Evolutionary conservation across 2,329 filamentous ascomycete genomes (phyloP).

Genomic region (Verticillium albo-atrum): DNA sequence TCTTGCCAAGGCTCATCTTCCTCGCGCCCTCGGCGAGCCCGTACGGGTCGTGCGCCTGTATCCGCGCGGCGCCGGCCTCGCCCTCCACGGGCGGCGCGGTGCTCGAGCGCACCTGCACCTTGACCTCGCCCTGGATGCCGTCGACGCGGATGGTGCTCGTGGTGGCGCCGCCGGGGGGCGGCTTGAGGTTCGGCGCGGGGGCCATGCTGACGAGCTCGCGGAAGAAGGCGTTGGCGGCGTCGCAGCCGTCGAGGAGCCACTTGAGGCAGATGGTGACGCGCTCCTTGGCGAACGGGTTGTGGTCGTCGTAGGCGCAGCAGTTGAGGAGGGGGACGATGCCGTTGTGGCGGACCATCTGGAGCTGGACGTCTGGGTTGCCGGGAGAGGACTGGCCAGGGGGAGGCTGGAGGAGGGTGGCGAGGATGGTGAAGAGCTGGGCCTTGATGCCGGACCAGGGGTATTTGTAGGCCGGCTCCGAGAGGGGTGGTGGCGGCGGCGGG

Average conservation of each 20-base stretch:
- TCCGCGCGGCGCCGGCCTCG: slow-evolving; percentile 17
- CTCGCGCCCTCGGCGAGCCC: slow-evolving; percentile 40
- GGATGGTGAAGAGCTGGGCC: slow-evolving; percentile 84
- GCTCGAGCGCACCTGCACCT: slow-evolving; percentile 42
- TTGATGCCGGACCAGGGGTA: slow-evolving; percentile 75
- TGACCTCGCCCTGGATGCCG: slow-evolving; percentile 52
- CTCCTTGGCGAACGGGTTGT: slow-evolving; percentile 92
- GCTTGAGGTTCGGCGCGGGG: slow-evolving; percentile 31
- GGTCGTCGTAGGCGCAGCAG: slow-evolving; percentile 85
- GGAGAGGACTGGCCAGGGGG: slow-evolving; percentile 57
- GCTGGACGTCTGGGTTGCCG: slow-evolving; percentile 72
- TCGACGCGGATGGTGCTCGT: slow-evolving; percentile 47
- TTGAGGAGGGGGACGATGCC: slow-evolving; percentile 85
- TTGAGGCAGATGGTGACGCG: slow-evolving; percentile 86
- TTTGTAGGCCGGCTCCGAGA: slow-evolving; percentile 61
- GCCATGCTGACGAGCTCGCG: slow-evolving; percentile 53
- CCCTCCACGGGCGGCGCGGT: slow-evolving; percentile 8
- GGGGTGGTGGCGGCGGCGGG: slow-evolving; percentile 38
- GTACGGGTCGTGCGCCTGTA: slow-evolving; percentile 18
- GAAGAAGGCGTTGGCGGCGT: slow-evolving; percentile 68
- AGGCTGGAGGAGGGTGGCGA: slow-evolving; percentile 86
- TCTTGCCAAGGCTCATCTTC: slow-evolving; percentile 32
- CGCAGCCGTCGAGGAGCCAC: slow-evolving; percentile 71
- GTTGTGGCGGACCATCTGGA: slow-evolving; percentile 79
- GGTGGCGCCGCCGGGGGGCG: slow-evolving; percentile 26